phyloP scores from a whole-genome alignment of 106 monocot species.

The Dendrobium officinale region DNA sequence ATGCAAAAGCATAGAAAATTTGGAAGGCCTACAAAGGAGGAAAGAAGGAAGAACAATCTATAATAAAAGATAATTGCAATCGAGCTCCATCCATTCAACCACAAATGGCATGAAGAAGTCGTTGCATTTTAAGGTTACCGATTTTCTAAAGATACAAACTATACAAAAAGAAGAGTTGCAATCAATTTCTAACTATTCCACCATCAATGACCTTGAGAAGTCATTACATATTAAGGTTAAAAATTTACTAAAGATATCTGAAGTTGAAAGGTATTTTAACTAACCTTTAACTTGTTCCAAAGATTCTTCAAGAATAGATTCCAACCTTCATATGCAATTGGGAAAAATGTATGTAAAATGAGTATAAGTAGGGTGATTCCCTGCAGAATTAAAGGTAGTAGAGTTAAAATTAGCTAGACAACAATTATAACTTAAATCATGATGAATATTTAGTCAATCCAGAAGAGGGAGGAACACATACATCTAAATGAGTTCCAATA shows the following conservation, averaged over 20 bases:
- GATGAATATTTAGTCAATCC: background rate
- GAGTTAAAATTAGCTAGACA: slow-evolving; percentile 4
- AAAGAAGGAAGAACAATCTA: background rate
- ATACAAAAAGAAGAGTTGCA: background rate
- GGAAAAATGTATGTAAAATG: slow-evolving; percentile 55
- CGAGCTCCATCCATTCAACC: background rate
- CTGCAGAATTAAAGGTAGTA: slow-evolving; percentile 33
- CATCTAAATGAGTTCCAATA: background rate
- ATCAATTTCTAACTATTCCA: background rate
- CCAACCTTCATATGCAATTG: slow-evolving; percentile 79
- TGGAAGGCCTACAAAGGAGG: background rate
- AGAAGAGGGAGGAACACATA: background rate
- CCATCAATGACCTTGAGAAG: too few species aligned
- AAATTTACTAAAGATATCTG: background rate
- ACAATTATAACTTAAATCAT: background rate
- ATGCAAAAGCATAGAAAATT: background rate
- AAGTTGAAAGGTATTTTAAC: background rate
- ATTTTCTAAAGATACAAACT: background rate
- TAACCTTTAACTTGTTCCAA: slow-evolving; percentile 74
- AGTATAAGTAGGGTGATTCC: slow-evolving; percentile 68
- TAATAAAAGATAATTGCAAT: background rate
- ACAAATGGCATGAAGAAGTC: background rate
- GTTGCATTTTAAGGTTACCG: background rate
- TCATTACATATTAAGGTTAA: background rate
- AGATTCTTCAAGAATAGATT: slow-evolving; percentile 60